phyloP scores from a whole-genome alignment of 108 stramenopile genomes.

The Mediolabrus comicus region DNA sequence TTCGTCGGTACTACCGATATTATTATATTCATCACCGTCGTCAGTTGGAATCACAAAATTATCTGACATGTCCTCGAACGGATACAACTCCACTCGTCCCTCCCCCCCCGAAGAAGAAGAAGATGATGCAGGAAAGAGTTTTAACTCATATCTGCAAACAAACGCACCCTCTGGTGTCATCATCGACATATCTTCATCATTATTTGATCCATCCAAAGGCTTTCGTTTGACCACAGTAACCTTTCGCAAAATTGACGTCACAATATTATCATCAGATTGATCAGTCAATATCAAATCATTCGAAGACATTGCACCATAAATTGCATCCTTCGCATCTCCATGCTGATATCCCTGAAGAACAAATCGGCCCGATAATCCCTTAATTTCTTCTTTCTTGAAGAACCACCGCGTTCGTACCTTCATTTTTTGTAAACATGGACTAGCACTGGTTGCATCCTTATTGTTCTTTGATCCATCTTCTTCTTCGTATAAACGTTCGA shows the following conservation, averaged over 20 bases:
- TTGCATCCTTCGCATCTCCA: conserved; percentile 14
- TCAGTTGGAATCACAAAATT: conserved; percentile 5
- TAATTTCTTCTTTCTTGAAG: conserved; percentile 60
- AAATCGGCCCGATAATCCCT: conserved; percentile 46
- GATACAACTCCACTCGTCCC: conserved; percentile 15
- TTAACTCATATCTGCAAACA: conserved; percentile 51
- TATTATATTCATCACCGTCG: conserved; percentile 9
- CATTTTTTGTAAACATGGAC: not conserved
- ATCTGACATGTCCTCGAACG: conserved; percentile 23
- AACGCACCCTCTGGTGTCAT: conserved; percentile 35
- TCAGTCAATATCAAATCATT: conserved; percentile 63
- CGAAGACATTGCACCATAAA: conserved; percentile 39
- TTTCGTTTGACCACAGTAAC: conserved; percentile 36
- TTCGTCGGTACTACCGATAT: conserved; percentile 6
- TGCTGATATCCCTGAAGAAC: conserved; percentile 22
- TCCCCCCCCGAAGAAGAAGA: conserved; percentile 9
- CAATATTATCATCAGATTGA: conserved; percentile 62
- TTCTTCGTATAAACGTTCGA: conserved; percentile 67
- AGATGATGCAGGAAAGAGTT: conserved; percentile 16
- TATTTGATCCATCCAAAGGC: conserved; percentile 19
- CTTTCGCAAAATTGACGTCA: conserved; percentile 58
- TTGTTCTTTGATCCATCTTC: conserved; percentile 39
- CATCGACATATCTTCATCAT: not conserved
- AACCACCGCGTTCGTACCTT: conserved; percentile 19
- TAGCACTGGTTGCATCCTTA: conserved; percentile 5